Conservation (phyloP, 192 early-diverging fungal species). For the Diversispora epigaea region DNA sequence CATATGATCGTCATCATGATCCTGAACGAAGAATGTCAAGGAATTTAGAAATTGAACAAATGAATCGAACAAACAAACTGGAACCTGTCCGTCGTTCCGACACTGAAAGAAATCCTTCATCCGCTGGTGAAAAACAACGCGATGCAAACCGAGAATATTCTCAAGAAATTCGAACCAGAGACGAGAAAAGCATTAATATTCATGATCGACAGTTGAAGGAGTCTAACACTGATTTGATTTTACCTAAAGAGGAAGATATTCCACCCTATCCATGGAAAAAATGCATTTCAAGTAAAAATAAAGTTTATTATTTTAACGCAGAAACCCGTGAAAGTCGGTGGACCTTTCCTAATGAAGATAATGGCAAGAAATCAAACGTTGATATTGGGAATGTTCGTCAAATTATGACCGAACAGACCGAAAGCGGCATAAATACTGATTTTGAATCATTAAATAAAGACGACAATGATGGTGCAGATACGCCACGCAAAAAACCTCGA, state of each 20-base stretch:
- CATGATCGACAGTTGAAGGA: background rate
- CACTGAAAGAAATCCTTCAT: background rate
- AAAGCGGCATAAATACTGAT: background rate
- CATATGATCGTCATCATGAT: background rate
- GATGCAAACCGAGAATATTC: background rate
- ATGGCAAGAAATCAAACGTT: background rate
- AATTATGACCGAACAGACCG: background rate
- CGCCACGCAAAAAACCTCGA: background rate
- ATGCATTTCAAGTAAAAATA: conserved; percentile 28
- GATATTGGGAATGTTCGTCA: background rate
- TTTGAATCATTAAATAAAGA: background rate
- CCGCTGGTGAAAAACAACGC: background rate
- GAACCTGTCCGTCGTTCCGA: background rate
- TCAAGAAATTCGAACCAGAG: background rate
- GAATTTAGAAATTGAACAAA: background rate
- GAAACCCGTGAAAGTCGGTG: conserved; percentile 11
- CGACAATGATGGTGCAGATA: background rate
- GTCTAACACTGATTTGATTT: background rate
- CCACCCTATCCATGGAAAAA: conserved; percentile 25
- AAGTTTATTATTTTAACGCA: conserved; percentile 25
- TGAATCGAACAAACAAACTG: background rate
- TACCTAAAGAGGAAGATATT: background rate
- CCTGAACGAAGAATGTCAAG: background rate
- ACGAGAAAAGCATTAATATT: background rate
- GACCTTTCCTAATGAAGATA: conserved; percentile 2